A percentile compares a stretch with the other conserved stretches of the same genome.
Evolutionary conservation across 2,329 filamentous ascomycete genomes (phyloP).

Genomic region (Cladorrhinum sp.): DNA sequence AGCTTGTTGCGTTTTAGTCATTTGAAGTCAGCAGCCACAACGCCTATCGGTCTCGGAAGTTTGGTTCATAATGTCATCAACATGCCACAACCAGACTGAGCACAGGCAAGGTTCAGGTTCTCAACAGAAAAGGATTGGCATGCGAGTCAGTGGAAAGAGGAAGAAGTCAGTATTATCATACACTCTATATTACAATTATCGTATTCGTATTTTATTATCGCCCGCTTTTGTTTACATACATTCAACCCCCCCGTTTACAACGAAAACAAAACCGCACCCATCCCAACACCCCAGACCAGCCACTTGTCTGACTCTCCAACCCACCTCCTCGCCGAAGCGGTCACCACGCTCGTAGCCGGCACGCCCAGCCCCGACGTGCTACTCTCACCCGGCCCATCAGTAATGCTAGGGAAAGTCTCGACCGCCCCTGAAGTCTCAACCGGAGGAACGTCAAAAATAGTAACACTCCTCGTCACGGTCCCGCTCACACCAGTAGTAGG

Average conservation of each 20-base stretch:
- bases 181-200: not conserved
- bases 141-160: too few species aligned
- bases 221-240: not conserved
- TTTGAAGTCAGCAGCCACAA: too few species aligned
- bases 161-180: too few species aligned
- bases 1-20: too few species aligned
- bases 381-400: not conserved
- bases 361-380: not conserved
- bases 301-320: not conserved
- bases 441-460: not conserved
- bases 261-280: not conserved
- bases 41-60: too few species aligned
- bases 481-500: constrained; percentile 10
- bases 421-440: not conserved
- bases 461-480: constrained; percentile 8
- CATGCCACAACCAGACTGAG: too few species aligned
- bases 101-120: too few species aligned
- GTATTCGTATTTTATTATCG: not conserved
- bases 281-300: not conserved
- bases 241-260: not conserved
- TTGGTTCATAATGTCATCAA: too few species aligned
- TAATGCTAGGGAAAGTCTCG: not conserved
- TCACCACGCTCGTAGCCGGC: not conserved
- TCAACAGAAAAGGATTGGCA: too few species aligned
- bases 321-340: not conserved